phyloP scores from a whole-genome alignment of 176 grass and related monocot genomes.

The Triticum monococcum region DNA sequence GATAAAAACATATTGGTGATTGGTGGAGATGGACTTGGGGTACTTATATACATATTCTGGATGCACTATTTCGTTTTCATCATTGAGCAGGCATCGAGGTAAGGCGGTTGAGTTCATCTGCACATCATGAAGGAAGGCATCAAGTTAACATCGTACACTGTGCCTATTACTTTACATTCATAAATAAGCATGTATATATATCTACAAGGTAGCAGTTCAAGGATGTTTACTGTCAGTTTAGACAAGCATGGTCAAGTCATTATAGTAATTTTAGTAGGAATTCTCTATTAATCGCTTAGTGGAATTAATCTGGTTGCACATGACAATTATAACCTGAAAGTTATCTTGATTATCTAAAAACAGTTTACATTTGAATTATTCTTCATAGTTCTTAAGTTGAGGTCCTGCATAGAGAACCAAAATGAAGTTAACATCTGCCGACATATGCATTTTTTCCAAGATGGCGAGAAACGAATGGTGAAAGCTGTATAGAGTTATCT shows the following conservation, averaged over 20 bases:
- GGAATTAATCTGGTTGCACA: neutral
- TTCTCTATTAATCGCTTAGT: neutral
- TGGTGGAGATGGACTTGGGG: neutral
- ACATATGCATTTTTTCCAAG: neutral
- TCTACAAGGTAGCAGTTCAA: neutral
- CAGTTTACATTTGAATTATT: neutral
- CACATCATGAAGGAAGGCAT: constrained; percentile 41
- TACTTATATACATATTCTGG: constrained; percentile 20
- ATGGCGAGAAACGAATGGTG: neutral
- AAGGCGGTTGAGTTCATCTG: constrained; percentile 37
- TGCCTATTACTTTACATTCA: constrained; percentile 25
- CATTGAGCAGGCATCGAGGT: constrained; percentile 34
- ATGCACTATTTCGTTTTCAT: constrained; percentile 36
- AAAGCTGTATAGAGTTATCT: neutral
- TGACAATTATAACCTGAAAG: neutral
- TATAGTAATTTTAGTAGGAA: neutral
- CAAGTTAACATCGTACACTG: constrained; percentile 9
- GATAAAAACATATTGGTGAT: constrained; percentile 18
- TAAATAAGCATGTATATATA: constrained; percentile 33
- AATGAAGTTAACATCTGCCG: neutral
- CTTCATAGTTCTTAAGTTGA: neutral
- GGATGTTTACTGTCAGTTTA: constrained; percentile 1
- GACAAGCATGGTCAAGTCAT: neutral
- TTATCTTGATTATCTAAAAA: neutral
- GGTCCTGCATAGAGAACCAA: neutral